Conservation (phyloP, 1,284 basidiomycete species). For the Vanrija pseudolonga region DNA sequence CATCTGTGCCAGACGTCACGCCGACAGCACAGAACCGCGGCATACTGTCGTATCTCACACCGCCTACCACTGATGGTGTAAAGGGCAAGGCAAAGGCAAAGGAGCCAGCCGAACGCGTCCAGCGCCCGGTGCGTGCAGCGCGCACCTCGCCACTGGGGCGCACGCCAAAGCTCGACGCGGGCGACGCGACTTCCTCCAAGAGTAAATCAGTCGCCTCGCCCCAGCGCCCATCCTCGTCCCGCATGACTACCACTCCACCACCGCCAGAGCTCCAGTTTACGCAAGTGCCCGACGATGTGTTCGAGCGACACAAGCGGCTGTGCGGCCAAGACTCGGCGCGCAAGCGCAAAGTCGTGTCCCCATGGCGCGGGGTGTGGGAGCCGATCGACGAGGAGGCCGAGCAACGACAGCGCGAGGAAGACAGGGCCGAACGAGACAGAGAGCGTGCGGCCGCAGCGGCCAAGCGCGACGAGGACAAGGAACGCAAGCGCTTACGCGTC, state of each 20-base stretch:
- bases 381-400: not conserved
- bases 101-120: not conserved
- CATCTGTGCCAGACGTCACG: not conserved
- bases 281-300: conserved; percentile 24
- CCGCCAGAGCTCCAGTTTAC: conserved; percentile 15
- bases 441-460: not conserved
- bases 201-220: not conserved
- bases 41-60: conserved; percentile 11
- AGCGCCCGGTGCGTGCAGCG: too few species aligned
- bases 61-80: conserved; percentile 1
- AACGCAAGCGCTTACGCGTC: conserved; percentile 4
- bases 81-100: not conserved
- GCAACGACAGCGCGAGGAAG: not conserved
- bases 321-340: conserved; percentile 22
- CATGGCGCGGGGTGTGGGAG: conserved; percentile 10
- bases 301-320: conserved; percentile 22
- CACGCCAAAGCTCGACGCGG: not conserved
- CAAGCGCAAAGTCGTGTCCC: conserved; percentile 7
- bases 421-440: not conserved
- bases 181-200: not conserved
- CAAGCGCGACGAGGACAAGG: not conserved
- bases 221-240: not conserved
- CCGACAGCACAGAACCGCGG: conserved; percentile 1
- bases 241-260: not conserved
- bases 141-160: too few species aligned